Evolutionary conservation across 192 early-diverging fungal genomes (phyloP), one percentile per base, ranked within the genome.

Genomic region (Diversispora epigaea): DNA sequence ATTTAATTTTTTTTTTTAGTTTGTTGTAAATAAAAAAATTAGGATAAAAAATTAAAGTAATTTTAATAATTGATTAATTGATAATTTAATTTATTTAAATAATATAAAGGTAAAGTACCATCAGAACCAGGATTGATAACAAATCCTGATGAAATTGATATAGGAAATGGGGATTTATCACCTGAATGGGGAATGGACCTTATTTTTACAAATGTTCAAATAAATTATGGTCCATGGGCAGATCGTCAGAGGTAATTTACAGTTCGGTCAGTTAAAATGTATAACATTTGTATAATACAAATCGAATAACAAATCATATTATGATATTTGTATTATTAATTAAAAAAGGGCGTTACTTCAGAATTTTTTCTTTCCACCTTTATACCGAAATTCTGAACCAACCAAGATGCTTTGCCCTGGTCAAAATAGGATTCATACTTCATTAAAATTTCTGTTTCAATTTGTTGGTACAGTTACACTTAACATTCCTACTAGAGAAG

Each of bases 191-290:
- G 88, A 4, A 71, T 90, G 4, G 86, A 89, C 3, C n/a, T 94
- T 21, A 78, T 79, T 43, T 73, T 89, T 49, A 70, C 78, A 41
- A 85, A 89, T 76, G 90, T 82, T 6, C 80, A 84, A 6, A 66
- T 93, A 0, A 84, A 89, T 50, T 94, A 94, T 69, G 93, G 93
- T 2, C 93, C 93, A 15, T 94, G 93, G 93, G 85, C 91, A 12
- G 90, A 92, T 78, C 83, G 90, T 25, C 93, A 94, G 67, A 81
- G 91, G 85, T 86, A 76, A 21, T 12, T n/a, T 15, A 41, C 57
- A 43, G 55, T 9, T 56, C 43, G 19, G 19, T 14, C 11, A 11
- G 43, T 64, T 9, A n/a, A 8, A 4, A 9, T 64, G 4, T 10
- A 44, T 45, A 10, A 6, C 32, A 2, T 14, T 63, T 6, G 14